Percentiles rank a stretch among this genome's conserved stretches.
Conservation (phyloP, 2,329 filamentous ascomycete species). For the Aspergillus sojae region DNA sequence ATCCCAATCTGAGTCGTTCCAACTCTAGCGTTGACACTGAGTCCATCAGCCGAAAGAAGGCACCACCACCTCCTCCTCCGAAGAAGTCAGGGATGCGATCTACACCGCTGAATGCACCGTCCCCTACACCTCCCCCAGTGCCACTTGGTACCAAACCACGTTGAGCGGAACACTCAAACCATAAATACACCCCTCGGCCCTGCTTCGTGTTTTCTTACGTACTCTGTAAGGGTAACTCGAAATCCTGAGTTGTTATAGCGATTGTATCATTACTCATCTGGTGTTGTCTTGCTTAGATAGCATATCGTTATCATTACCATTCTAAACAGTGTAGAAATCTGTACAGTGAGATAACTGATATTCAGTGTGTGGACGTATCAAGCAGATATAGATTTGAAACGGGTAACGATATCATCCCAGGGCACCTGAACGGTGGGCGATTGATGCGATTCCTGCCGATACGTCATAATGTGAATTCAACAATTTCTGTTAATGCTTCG, state of each 20-base stretch:
- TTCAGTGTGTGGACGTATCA: not conserved
- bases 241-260: not conserved
- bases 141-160: constrained; percentile 61
- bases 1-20: constrained; percentile 27
- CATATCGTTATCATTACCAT: not conserved
- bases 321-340: not conserved
- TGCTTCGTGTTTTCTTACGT: not conserved
- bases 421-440: too few species aligned
- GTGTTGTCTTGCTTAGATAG: not conserved
- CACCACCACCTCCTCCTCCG: constrained; percentile 60
- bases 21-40: constrained; percentile 32
- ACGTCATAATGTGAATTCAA: not conserved
- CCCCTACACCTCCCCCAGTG: constrained; percentile 55
- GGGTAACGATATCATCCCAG: too few species aligned
- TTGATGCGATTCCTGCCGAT: not conserved
- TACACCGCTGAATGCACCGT: constrained; percentile 32
- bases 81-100: constrained; percentile 57
- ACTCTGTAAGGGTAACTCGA: not conserved
- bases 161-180: constrained; percentile 31
- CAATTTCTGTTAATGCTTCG: too few species aligned
- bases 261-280: constrained; percentile 4
- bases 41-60: constrained; percentile 48
- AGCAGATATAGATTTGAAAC: not conserved
- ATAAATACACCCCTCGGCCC: not conserved
- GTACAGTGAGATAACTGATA: not conserved